A percentile compares a stretch with the other conserved stretches of the same genome.
phyloP scores from a whole-genome alignment of 202 grass and related monocot species.

The Carex sylvatica region DNA sequence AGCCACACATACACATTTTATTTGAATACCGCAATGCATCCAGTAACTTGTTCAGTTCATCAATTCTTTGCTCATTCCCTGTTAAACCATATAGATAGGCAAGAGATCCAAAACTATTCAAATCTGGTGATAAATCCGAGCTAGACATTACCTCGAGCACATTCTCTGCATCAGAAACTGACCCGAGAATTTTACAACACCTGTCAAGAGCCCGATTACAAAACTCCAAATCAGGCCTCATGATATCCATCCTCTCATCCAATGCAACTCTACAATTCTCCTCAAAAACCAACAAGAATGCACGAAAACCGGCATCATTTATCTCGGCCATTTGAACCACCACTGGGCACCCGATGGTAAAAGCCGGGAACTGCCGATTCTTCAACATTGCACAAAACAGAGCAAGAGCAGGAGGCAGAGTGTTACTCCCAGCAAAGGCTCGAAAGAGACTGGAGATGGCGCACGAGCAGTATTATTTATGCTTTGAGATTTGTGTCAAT shows the following conservation, averaged over 20 bases:
- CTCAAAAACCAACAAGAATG: conserved; percentile 72
- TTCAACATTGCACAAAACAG: conserved; percentile 55
- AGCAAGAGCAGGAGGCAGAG: conserved; percentile 54
- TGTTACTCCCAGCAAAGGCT: conserved; percentile 35
- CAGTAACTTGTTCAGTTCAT: conserved; percentile 81
- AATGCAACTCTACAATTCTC: conserved; percentile 58
- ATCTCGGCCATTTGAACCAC: conserved; percentile 43
- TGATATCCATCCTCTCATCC: conserved; percentile 43
- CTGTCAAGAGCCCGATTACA: conserved; percentile 69
- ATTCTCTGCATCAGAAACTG: conserved; percentile 61
- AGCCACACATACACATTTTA: conserved; percentile 22
- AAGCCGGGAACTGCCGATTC: conserved; percentile 52
- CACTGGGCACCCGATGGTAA: conserved; percentile 49
- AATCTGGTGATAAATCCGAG: conserved; percentile 58
- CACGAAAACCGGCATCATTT: conserved; percentile 38
- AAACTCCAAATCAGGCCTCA: conserved; percentile 57
- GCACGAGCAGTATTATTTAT: too few relatives aligned
- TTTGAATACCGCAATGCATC: conserved; percentile 54
- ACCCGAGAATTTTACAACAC: conserved; percentile 65
- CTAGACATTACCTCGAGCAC: conserved; percentile 66
- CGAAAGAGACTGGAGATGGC: conserved; percentile 61
- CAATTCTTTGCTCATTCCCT: conserved; percentile 41
- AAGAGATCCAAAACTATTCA: conserved; percentile 69
- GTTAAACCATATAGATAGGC: conserved; percentile 85
- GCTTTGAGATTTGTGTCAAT: too few relatives aligned